A percentile compares a stretch with the other conserved stretches of the same genome.
Conservation (phyloP, 805 yeast species). For the Candida pini region DNA sequence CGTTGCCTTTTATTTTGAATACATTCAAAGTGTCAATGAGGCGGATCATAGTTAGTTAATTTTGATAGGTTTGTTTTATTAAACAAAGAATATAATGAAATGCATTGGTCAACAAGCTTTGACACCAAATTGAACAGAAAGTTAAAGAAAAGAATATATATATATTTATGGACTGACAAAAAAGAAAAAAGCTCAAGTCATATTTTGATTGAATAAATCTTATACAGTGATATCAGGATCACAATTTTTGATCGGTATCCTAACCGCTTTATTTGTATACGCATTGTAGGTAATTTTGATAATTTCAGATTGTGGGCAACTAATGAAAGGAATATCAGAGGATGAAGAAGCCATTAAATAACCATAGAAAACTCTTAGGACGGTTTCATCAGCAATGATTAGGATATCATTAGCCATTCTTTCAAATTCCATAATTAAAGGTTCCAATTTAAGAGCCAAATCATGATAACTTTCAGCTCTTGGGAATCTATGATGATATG, state of each 20-base stretch:
- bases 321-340: slow-evolving; percentile 73
- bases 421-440: slow-evolving; percentile 89
- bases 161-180: no score
- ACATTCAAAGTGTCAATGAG: slow-evolving; percentile 26
- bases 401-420: slow-evolving; percentile 82
- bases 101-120: no score
- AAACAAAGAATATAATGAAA: no score
- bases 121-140: no score
- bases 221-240: no score
- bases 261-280: slow-evolving; percentile 63
- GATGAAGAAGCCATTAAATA: slow-evolving; percentile 91
- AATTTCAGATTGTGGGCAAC: slow-evolving; percentile 76
- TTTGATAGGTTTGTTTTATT: no score
- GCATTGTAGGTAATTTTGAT: slow-evolving; percentile 87
- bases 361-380: slow-evolving; percentile 85
- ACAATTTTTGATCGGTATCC: slow-evolving; percentile 27
- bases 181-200: no score
- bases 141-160: no score
- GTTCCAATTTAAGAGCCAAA: slow-evolving; percentile 89
- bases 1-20: slow-evolving; percentile 49
- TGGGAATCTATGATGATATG: slow-evolving; percentile 89
- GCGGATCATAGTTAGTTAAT: slow-evolving; percentile 6
- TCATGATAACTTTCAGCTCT: slow-evolving; percentile 96
- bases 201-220: no score
- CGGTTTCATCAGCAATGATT: slow-evolving; percentile 90